Percentiles rank a stretch among this genome's conserved stretches.
phyloP scores from a whole-genome alignment of 1,284 basidiomycete genomes.

The Meira nashicola region DNA sequence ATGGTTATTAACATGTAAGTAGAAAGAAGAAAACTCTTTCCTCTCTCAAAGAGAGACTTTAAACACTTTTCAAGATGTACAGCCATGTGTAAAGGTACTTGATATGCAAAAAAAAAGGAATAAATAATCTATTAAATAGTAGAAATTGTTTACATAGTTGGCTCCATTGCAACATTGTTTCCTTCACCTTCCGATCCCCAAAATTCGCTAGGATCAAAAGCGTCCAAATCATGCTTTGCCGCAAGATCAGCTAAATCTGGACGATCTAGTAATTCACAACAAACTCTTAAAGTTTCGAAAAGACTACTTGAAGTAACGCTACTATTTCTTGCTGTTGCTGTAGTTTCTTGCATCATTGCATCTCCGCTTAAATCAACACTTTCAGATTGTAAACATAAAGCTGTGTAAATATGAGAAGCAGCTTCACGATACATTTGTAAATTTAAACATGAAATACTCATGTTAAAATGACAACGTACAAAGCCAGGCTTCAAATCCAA shows the following conservation, averaged over 20 bases:
- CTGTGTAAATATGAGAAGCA: constrained; percentile 48
- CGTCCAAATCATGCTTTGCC: constrained; percentile 26
- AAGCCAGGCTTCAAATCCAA: constrained; percentile 86
- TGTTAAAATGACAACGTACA: constrained; percentile 62
- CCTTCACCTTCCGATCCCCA: neutral
- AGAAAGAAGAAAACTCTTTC: too few relatives aligned
- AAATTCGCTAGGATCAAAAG: constrained; percentile 37
- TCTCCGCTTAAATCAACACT: constrained; percentile 21
- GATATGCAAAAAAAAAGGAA: neutral
- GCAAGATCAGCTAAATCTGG: constrained; percentile 38
- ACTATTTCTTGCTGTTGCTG: neutral
- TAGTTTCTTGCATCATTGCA: constrained; percentile 15
- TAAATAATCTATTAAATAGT: neutral
- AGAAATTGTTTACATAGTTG: neutral
- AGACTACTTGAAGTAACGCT: constrained; percentile 30
- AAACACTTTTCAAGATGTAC: too few relatives aligned
- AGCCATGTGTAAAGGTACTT: too few relatives aligned
- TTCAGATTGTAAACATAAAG: constrained; percentile 39
- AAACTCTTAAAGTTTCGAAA: constrained; percentile 49
- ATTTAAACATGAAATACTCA: constrained; percentile 46
- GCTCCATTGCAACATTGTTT: neutral
- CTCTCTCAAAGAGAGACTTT: too few relatives aligned
- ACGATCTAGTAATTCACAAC: constrained; percentile 45
- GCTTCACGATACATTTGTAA: constrained; percentile 49
- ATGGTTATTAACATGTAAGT: too few relatives aligned